A percentile compares a stretch with the other conserved stretches of the same genome.
Conservation (phyloP, 2,329 filamentous ascomycete genomes). For the Xylariaceae sp. region DNA sequence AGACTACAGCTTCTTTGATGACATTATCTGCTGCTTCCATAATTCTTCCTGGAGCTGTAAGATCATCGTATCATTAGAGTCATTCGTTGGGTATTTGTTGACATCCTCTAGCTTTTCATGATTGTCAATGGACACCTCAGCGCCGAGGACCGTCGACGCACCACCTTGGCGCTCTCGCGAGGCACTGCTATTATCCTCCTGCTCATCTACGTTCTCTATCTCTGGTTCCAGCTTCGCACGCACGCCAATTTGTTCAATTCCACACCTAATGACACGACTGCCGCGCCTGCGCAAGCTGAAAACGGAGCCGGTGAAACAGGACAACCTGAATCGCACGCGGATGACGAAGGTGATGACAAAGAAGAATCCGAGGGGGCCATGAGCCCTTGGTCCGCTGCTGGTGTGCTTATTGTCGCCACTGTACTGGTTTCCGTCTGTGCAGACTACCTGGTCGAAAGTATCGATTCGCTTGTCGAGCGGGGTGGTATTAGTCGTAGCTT, state of each 20-base stretch:
- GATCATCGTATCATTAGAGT: constrained; percentile 14
- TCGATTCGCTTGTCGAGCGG: constrained; percentile 65
- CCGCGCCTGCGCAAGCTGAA: constrained; percentile 12
- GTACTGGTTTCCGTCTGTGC: constrained; percentile 69
- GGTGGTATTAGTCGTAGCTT: constrained; percentile 75
- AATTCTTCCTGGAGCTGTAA: constrained; percentile 70
- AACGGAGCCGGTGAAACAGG: constrained; percentile 1
- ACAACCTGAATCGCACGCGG: constrained; percentile 19
- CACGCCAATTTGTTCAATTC: constrained; percentile 69
- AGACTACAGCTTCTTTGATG: constrained; percentile 73
- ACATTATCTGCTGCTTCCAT: constrained; percentile 71
- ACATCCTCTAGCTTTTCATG: constrained; percentile 54
- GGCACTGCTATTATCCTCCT: constrained; percentile 74
- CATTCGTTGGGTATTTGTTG: constrained; percentile 7
- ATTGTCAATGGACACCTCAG: constrained; percentile 46
- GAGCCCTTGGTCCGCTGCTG: constrained; percentile 58
- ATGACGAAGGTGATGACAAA: constrained; percentile 39
- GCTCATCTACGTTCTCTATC: constrained; percentile 70
- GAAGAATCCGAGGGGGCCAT: constrained; percentile 45
- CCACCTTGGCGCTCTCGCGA: constrained; percentile 68
- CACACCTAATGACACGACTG: constrained; percentile 26
- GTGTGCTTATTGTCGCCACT: constrained; percentile 67
- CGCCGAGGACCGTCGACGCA: constrained; percentile 42
- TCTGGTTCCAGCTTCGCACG: constrained; percentile 73
- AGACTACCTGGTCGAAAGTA: constrained; percentile 73